Percentiles rank a stretch among this genome's conserved stretches.
Conservation (phyloP, 1,139 yeast genomes). For the Nadsonia commutata region DNA sequence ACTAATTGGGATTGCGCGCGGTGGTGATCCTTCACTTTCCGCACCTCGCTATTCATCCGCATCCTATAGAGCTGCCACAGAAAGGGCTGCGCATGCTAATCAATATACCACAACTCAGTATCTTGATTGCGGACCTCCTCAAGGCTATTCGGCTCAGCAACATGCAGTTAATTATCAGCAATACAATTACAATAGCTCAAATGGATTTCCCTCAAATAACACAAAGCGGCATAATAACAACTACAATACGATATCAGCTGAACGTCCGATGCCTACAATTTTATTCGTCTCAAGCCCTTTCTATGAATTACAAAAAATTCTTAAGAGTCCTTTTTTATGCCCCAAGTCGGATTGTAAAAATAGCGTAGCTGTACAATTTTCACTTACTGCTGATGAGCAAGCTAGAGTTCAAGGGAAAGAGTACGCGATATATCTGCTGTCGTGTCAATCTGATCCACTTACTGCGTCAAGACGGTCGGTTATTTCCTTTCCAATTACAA, state of each 20-base stretch:
- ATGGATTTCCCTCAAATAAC: too few relatives aligned
- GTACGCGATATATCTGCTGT: background rate
- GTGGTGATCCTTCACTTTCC: background rate
- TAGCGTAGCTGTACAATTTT: background rate
- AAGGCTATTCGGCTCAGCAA: too few relatives aligned
- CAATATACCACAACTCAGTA: too few relatives aligned
- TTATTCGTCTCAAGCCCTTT: background rate
- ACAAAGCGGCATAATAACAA: too few relatives aligned
- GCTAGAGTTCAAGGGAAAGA: background rate
- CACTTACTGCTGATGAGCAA: background rate
- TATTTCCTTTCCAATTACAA: constrained; percentile 13
- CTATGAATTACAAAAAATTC: background rate
- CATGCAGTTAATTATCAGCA: too few relatives aligned
- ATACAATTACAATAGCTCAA: too few relatives aligned
- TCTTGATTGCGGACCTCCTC: too few relatives aligned
- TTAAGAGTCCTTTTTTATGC: background rate
- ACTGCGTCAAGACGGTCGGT: background rate
- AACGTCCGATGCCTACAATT: too few relatives aligned
- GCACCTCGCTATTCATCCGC: too few relatives aligned
- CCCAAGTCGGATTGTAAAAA: background rate
- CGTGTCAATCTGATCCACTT: background rate
- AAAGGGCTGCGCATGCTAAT: too few relatives aligned
- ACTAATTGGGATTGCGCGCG: background rate
- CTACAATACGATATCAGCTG: too few relatives aligned
- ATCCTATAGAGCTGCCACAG: too few relatives aligned